These are phyloP conservation scores for Rhinocladiella mackenziei DNA, from an alignment of 2,329 filamentous ascomycete genomes.

Conservation along the genomic window DNA sequence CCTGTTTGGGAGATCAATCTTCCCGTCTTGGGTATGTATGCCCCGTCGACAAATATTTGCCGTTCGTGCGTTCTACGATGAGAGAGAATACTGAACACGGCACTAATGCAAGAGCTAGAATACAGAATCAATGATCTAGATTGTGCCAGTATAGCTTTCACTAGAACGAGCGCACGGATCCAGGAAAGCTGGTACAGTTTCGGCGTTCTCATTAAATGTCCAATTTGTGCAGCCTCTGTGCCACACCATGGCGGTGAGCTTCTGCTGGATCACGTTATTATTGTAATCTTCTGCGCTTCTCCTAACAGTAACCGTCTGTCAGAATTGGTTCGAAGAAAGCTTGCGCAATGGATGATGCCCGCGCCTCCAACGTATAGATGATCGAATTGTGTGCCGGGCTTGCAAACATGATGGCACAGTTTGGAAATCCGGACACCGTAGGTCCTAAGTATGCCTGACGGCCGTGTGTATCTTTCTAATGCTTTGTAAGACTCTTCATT, in stretches of 20 bases:
- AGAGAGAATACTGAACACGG: no score
- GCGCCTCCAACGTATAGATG: neutral
- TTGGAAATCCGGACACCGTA: neutral
- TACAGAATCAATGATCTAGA: no score
- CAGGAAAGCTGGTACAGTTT: neutral
- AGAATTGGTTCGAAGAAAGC: neutral
- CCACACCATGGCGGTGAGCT: neutral
- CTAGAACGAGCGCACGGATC: neutral
- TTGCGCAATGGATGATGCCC: neutral
- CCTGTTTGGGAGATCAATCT: no score
- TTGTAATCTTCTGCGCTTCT: neutral
- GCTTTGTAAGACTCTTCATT: neutral
- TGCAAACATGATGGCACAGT: neutral
- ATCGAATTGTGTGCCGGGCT: neutral
- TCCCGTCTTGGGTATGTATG: no score
- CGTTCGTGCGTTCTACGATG: no score
- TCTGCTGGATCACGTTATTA: neutral
- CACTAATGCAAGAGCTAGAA: no score
- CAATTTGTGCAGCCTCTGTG: neutral
- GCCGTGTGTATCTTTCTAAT: neutral
- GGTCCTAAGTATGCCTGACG: neutral
- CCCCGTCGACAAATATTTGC: no score
- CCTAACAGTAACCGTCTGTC: neutral
- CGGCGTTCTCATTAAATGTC: neutral
- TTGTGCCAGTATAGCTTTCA: neutral